Percentiles rank a stretch among this genome's conserved stretches.
phyloP scores from a whole-genome alignment of 2,329 filamentous ascomycete species.

The Penicillium sp. region DNA sequence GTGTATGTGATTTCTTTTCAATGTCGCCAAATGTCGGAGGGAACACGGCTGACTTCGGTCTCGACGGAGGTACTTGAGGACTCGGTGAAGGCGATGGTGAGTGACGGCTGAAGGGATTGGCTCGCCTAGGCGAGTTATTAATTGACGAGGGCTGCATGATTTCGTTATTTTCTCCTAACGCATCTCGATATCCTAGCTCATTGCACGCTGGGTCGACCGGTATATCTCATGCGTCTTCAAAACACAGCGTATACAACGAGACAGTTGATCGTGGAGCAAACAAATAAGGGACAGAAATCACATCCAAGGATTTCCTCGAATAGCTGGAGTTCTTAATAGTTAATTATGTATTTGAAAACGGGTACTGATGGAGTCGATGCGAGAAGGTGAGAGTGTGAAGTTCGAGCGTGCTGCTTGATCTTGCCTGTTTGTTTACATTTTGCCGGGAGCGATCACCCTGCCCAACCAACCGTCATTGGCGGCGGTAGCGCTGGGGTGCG shows the following conservation, averaged over 20 bases:
- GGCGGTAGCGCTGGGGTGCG: neutral
- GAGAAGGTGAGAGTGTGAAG: neutral
- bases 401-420: neutral
- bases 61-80: constrained; percentile 36
- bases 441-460: constrained; percentile 13
- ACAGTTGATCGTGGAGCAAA: neutral
- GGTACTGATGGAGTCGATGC: neutral
- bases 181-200: constrained; percentile 13
- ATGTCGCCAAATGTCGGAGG: constrained; percentile 50
- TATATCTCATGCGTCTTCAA: neutral
- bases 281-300: neutral
- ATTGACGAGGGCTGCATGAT: constrained; percentile 54
- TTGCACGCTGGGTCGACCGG: neutral
- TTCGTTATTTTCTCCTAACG: constrained; percentile 14
- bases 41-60: constrained; percentile 75
- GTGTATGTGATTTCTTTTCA: constrained; percentile 54
- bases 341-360: neutral
- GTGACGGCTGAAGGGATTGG: constrained; percentile 72
- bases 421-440: constrained; percentile 38
- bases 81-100: constrained; percentile 63
- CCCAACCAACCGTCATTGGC: constrained; percentile 17
- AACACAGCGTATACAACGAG: neutral
- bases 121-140: constrained; percentile 68
- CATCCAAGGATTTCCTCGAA: neutral
- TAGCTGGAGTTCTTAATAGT: neutral